These are phyloP conservation scores for Spathaspora arborariae DNA, from an alignment of 805 yeast genomes.

Conservation along the genomic window DNA sequence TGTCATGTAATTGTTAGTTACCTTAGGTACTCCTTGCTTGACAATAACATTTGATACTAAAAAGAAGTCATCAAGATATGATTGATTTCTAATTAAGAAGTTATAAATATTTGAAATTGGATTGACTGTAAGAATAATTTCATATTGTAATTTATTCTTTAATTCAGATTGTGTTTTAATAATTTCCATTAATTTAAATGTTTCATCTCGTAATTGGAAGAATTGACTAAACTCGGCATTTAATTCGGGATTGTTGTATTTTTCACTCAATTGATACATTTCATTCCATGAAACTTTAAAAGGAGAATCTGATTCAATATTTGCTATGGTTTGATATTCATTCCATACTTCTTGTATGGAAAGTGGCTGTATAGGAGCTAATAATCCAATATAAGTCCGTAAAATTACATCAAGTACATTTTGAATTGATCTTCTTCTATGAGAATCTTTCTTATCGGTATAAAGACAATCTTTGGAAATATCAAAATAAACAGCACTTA, in stretches of 20 bases:
- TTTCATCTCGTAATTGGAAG: constrained; percentile 44
- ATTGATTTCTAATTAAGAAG: constrained; percentile 19
- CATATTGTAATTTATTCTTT: constrained; percentile 59
- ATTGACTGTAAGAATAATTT: constrained; percentile 21
- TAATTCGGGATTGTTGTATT: constrained; percentile 29
- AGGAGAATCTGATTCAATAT: constrained; percentile 35
- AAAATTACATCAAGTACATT: constrained; percentile 62
- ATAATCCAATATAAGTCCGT: constrained; percentile 55
- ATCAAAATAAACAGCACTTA: constrained; percentile 85
- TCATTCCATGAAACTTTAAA: constrained; percentile 39
- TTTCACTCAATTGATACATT: constrained; percentile 26
- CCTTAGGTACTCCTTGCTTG: constrained; percentile 15
- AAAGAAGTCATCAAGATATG: constrained; percentile 42
- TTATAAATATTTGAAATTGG: constrained; percentile 2
- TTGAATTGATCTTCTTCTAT: constrained; percentile 56
- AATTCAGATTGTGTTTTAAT: constrained; percentile 52
- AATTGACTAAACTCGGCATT: constrained; percentile 44
- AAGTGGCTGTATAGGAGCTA: constrained; percentile 81
- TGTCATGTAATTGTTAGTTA: constrained; percentile 5
- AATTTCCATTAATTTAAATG: constrained; percentile 50
- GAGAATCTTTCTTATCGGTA: constrained; percentile 51
- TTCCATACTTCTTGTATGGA: constrained; percentile 89
- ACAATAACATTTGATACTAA: constrained; percentile 56
- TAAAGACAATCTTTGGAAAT: constrained; percentile 81
- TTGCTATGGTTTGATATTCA: constrained; percentile 34